A percentile compares a stretch with the other conserved stretches of the same genome.
Evolutionary conservation across 306 rosid genomes (phyloP).

Genomic region (Casuarina glauca): DNA sequence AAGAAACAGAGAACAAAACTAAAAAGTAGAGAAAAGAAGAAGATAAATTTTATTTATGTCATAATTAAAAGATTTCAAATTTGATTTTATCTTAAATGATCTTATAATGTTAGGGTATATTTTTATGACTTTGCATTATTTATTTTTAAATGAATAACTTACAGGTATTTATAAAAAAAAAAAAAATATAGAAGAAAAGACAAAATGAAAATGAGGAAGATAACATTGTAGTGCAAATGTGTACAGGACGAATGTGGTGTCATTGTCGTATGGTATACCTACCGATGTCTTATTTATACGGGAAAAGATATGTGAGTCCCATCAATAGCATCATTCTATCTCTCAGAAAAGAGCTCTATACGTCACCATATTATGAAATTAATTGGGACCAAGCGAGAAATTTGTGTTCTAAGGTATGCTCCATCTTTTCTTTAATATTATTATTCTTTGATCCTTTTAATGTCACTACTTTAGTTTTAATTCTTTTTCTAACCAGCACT

Average conservation of each 20-base stretch:
- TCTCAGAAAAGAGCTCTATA: constrained; percentile 57
- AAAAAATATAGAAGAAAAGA: too few species aligned
- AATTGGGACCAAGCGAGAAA: constrained; percentile 52
- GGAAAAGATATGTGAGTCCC: constrained; percentile 61
- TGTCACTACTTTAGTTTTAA: too few species aligned
- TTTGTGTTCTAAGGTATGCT: constrained; percentile 54
- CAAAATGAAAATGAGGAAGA: neutral
- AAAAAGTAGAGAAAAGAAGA: too few species aligned
- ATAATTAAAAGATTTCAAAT: too few species aligned
- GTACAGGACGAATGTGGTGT: constrained; percentile 78
- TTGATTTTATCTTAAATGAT: too few species aligned
- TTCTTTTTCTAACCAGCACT: too few species aligned
- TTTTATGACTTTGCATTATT: too few species aligned
- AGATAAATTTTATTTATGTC: too few species aligned
- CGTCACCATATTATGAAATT: constrained; percentile 45
- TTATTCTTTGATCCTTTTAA: too few species aligned
- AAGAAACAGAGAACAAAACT: neutral
- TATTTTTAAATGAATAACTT: too few species aligned
- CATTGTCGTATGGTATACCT: constrained; percentile 65
- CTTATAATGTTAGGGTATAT: too few species aligned
- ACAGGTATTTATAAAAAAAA: too few species aligned
- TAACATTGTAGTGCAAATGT: neutral
- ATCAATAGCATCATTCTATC: constrained; percentile 33
- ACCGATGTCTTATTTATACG: constrained; percentile 70
- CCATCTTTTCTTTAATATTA: neutral